Evolutionary conservation across 2,329 filamentous ascomycete species (phyloP).

Genomic region (Colletotrichum spaethianum): DNA sequence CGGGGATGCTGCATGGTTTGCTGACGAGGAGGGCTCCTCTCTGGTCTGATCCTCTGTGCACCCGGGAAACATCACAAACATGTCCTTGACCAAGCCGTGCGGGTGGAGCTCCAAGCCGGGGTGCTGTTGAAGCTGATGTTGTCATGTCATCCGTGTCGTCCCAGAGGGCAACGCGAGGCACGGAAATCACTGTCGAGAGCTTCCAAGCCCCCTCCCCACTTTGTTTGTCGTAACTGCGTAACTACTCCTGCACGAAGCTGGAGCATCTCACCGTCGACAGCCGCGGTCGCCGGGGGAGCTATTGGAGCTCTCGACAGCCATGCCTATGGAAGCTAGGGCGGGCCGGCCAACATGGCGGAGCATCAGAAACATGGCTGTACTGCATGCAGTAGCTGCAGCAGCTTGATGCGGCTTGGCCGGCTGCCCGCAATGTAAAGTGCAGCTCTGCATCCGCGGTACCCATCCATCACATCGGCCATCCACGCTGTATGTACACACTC

Average conservation of each 20-base stretch:
- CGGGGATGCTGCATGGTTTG: constrained; percentile 32
- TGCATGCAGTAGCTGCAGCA: constrained; percentile 24
- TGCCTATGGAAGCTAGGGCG: constrained; percentile 1
- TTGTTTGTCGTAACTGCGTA: constrained; percentile 4
- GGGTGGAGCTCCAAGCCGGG: constrained; percentile 19
- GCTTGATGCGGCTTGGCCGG: constrained; percentile 27
- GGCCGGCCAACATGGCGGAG: constrained; percentile 32
- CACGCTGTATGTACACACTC: not conserved
- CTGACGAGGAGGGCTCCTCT: constrained; percentile 25
- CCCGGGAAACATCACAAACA: constrained; percentile 32
- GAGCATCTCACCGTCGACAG: constrained; percentile 20
- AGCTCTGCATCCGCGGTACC: constrained; percentile 31
- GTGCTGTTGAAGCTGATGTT: constrained; percentile 21
- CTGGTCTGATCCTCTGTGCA: constrained; percentile 29
- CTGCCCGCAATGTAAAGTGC: constrained; percentile 31
- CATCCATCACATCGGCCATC: constrained; percentile 11
- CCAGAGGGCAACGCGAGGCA: constrained; percentile 23
- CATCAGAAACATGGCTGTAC: constrained; percentile 35
- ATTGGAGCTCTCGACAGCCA: constrained; percentile 8
- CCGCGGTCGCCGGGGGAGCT: constrained; percentile 22
- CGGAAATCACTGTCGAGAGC: constrained; percentile 17
- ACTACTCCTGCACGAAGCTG: constrained; percentile 22
- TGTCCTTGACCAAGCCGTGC: constrained; percentile 28
- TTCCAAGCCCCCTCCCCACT: constrained; percentile 11
- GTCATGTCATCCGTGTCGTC: constrained; percentile 19